Evolutionary conservation across 148 eudicot species (phyloP).

Genomic region (Vaccinium macrocarpon): DNA sequence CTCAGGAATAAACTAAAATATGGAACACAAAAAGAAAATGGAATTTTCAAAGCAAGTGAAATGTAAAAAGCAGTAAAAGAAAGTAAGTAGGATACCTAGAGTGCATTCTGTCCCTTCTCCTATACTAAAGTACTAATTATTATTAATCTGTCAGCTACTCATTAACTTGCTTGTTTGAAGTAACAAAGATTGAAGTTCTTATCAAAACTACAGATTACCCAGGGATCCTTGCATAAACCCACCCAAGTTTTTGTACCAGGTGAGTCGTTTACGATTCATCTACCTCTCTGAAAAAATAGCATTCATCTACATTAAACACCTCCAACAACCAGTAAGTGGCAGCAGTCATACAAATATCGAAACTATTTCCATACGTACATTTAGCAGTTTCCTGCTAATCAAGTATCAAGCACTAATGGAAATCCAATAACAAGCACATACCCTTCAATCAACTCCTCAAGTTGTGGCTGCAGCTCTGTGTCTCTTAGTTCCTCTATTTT

Average conservation of each 20-base stretch:
- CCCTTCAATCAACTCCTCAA: constrained; percentile 98
- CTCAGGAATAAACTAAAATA: background rate
- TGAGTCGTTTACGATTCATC: background rate
- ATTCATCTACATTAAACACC: background rate
- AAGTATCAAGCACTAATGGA: background rate
- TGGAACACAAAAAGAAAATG: background rate
- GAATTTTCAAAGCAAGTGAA: background rate
- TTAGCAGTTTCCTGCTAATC: background rate
- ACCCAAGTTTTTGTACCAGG: background rate
- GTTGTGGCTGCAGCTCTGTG: constrained; percentile 85
- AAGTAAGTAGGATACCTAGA: background rate
- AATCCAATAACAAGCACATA: constrained; percentile 30
- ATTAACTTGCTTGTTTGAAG: constrained; percentile 4
- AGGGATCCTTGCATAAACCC: background rate
- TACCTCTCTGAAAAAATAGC: constrained; percentile 4
- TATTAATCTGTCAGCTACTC: background rate
- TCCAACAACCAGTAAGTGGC: background rate
- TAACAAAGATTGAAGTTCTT: background rate
- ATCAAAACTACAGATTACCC: background rate
- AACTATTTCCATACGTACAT: background rate
- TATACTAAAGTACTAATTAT: background rate
- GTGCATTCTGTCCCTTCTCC: background rate
- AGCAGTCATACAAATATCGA: background rate
- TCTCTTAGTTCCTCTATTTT: constrained; percentile 88
- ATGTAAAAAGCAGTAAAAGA: background rate